Base-by-base conservation (phyloP, 371 early-diverging fungal genomes). In the Mucor circinelloides region DNA sequence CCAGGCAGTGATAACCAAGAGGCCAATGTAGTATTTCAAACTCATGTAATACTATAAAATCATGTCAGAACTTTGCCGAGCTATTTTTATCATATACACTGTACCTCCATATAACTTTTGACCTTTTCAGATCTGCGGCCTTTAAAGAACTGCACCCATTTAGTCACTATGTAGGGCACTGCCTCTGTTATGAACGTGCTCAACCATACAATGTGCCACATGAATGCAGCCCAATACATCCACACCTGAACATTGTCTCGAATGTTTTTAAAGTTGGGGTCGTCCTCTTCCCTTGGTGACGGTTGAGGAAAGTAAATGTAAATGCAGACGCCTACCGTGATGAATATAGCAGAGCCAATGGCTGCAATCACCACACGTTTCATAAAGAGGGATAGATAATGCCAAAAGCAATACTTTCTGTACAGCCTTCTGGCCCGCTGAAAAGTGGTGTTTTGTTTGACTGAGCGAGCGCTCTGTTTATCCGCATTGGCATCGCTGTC, bases 11-110 rank as follows among this genome's bases (percentile, higher is more conserved):
- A 76, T 40, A 6, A 77, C 34, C 15, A 74, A 28, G 27, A 80
- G 46, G 3, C 67, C 68, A 30, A 76, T 52, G 59, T 77, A 80
- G 10, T 50, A 60, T 58, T 77, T 80, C 28, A 77, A 31, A 42
- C 68, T 73, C 71, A 73, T 74, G 52, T 77, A 80, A 59, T 75
- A 75, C 80, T 79, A 54, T 15, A 21, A 30, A 32, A 57, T 56
- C 38, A 23, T 40, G 21, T n/a, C n/a, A n/a, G n/a, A n/a, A n/a
- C n/a, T n/a, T n/a, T n/a, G n/a, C n/a, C n/a, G 34, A 36, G 40
- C 19, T 55, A 34, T 40, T 40, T 40, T 40, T 40, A 40, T 13
- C 36, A 36, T 10, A 54, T 30, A 55, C 28, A 23, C n/a, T 9
- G 55, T 54, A 67, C 61, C 61, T 69, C 69, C 59, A 69, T 58